Percentiles rank a stretch among this genome's conserved stretches.
Conservation (phyloP, 2,329 filamentous ascomycete genomes). For the Cladosporium halotolerans region DNA sequence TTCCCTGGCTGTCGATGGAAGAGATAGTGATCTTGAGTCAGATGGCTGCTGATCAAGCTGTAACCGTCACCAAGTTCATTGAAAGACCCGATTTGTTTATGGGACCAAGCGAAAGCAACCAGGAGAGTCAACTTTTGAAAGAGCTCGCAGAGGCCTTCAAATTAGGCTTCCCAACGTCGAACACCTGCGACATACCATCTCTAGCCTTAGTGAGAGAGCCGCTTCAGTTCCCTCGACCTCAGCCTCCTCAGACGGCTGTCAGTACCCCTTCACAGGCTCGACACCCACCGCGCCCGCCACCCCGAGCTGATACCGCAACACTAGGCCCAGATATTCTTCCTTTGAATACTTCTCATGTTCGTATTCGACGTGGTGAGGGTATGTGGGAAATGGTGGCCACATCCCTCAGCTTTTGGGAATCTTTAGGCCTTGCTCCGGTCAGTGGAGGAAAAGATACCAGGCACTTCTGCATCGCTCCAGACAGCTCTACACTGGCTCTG, state of each 20-base stretch:
- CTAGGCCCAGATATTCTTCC: conserved; percentile 32
- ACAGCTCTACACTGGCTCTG: conserved; percentile 56
- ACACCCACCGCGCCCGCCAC: conserved; percentile 28
- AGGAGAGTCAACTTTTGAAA: background rate
- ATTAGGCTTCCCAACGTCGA: background rate
- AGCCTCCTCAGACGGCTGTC: conserved; percentile 15
- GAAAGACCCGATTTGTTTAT: background rate
- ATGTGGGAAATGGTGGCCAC: conserved; percentile 68
- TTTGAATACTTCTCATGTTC: conserved; percentile 65
- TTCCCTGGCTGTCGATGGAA: conserved; percentile 16
- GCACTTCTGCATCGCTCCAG: conserved; percentile 64
- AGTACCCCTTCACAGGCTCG: conserved; percentile 10
- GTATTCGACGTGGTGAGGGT: conserved; percentile 63
- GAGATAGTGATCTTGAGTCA: conserved; percentile 31
- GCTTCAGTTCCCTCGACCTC: conserved; percentile 10
- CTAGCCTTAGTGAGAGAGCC: conserved; percentile 24
- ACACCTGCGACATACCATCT: conserved; percentile 21
- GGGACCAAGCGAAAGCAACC: background rate
- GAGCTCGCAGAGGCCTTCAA: background rate
- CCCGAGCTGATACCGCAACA: conserved; percentile 22
- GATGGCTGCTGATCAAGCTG: conserved; percentile 28
- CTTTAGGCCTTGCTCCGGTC: conserved; percentile 65
- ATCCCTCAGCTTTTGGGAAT: conserved; percentile 75
- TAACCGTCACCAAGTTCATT: background rate
- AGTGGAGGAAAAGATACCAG: conserved; percentile 65